Conservation (phyloP, 148 eudicot species). For the Rhododendron griersonianum region DNA sequence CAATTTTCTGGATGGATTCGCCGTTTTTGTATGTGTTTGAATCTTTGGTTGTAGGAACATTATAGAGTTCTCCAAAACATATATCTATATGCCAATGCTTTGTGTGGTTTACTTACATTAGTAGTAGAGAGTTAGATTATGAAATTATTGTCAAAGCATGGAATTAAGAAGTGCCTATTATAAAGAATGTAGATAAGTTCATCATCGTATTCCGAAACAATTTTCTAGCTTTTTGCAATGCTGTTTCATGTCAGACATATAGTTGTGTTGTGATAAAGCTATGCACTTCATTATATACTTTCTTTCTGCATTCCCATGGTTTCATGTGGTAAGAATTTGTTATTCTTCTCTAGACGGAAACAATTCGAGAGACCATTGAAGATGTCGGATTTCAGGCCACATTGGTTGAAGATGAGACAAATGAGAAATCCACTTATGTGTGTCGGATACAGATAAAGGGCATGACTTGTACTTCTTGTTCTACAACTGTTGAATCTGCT, state of each 20-base stretch:
- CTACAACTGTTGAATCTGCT: constrained; percentile 62
- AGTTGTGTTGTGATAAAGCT: neutral
- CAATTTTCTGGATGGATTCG: neutral
- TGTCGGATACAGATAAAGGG: constrained; percentile 71
- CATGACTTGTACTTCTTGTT: constrained; percentile 86
- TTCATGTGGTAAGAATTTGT: neutral
- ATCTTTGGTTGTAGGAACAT: neutral
- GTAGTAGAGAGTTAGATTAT: neutral
- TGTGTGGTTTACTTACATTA: neutral
- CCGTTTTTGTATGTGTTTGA: neutral
- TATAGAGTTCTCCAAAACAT: neutral
- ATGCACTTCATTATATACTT: neutral
- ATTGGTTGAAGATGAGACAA: constrained; percentile 44
- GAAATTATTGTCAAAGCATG: neutral
- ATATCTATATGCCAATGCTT: neutral
- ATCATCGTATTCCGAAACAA: neutral
- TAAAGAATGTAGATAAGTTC: neutral
- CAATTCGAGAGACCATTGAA: constrained; percentile 33
- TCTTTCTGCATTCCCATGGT: neutral
- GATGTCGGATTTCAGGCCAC: constrained; percentile 61
- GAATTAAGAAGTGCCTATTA: too few species aligned
- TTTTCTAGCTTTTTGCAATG: neutral
- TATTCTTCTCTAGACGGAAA: constrained; percentile 23
- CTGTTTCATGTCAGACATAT: neutral
- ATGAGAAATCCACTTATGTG: constrained; percentile 42